Conservation (phyloP, 495 filamentous ascomycete species). For the Barbatosphaeria neglecta region DNA sequence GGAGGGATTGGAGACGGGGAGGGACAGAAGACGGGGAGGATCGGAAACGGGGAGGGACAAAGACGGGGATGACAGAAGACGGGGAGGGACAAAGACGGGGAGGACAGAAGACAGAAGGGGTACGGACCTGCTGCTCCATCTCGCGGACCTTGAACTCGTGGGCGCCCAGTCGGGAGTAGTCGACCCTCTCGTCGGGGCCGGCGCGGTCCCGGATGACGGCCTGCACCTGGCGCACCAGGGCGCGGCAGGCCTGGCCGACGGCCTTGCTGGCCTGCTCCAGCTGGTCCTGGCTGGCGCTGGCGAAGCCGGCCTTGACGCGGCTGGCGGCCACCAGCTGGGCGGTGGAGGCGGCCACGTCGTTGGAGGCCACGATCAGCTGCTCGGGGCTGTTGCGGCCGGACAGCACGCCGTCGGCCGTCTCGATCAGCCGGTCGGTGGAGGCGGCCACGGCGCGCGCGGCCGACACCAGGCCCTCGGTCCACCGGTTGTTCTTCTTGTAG, state of each 20-base stretch:
- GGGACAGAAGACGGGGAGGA: too few species aligned
- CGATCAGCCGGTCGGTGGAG: conserved; percentile 89
- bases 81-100: conserved; percentile 12
- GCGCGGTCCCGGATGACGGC: conserved; percentile 79
- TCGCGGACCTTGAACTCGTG: conserved; percentile 97
- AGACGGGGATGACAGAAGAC: conserved; percentile 6
- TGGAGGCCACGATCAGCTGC: conserved; percentile 94
- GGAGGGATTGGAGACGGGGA: too few species aligned
- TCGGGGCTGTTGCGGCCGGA: conserved; percentile 83
- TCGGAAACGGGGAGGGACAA: too few species aligned
- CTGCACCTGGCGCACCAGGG: conserved; percentile 87
- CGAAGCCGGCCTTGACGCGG: conserved; percentile 94
- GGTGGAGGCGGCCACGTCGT: conserved; percentile 90
- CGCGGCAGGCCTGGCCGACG: conserved; percentile 76
- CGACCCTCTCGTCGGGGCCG: conserved; percentile 71
- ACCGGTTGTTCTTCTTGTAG: conserved; percentile 97
- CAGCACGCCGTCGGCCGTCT: conserved; percentile 94
- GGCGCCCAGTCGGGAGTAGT: conserved; percentile 74
- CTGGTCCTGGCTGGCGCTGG: conserved; percentile 88
- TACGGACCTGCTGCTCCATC: conserved; percentile 96
- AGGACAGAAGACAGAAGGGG: conserved; percentile 9
- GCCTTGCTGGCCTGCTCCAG: conserved; percentile 88
- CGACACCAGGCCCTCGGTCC: conserved; percentile 95
- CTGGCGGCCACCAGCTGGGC: conserved; percentile 93
- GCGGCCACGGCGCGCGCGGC: conserved; percentile 90